Base-by-base conservation (phyloP, 306 rosid genomes). In the Arachis hypogaea region DNA sequence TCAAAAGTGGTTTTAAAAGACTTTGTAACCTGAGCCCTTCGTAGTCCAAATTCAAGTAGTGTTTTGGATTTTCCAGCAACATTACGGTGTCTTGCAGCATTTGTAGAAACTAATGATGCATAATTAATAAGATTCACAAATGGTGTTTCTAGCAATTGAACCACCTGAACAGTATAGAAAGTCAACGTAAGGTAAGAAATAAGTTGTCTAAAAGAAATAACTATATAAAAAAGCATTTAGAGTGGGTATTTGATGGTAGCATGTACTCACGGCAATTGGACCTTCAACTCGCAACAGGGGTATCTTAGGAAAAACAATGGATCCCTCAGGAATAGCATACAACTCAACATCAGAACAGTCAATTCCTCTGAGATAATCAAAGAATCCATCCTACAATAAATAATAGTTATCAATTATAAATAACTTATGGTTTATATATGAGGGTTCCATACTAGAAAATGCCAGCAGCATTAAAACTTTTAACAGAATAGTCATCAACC, bases 31-130 rank as follows among this genome's bases (percentile, higher is more conserved):
- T 95, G 99, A 81, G 99, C 99, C 73, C 99, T 83, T 61, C 99
- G 86, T 79, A 95, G 93, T 74, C 99, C 99, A 83, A 95, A 95
- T 85, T 95, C 98, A 42, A 95, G 96, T 52, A 95, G 89, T 55
- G 85, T 75, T 88, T 95, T 95, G 65, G 92, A 87, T 77, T 92
- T 91, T 61, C 99, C 99, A 50, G 99, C 99, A 79, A 95, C 98
- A 77, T 87, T 90, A 57, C 99, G 97, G 80, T 95, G 98, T 77
- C 99, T 88, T 33, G 99, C 98, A 42, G 99, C 99, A 92, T 95
- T 95, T 18, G 99, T 95, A 41, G 99, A 66, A 78, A 92, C 99
- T 81, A 95, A 82, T 8, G 99, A 95, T 52, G 99, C 87, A 80
- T 83, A 95, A 70, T 95, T 95, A 52, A 87, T 79, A 61, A 95